Base-by-base conservation (phyloP, 768 basidiomycete genomes). In the Hysterangium stoloniferum region DNA sequence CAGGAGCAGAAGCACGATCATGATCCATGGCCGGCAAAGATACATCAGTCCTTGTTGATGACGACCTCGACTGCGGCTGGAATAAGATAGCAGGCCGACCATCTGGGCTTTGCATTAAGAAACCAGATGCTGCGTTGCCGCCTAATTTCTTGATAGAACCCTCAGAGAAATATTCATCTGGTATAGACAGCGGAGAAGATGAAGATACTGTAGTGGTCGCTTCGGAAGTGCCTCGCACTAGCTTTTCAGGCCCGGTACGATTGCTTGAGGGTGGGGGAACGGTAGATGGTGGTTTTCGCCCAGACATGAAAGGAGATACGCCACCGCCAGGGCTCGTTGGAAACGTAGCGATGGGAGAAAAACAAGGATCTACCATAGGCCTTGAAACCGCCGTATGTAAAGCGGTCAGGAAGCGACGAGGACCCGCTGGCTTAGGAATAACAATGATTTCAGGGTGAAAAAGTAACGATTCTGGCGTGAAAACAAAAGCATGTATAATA, bases 61-160 rank as follows among this genome's bases (percentile, higher is more conserved):
- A 19, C 44, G 7, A 48, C 32, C 34, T 36, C 42, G 53, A 54
- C 34, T 65, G 64, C 1, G 94, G 95, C 55, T 93, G 86, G 67
- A 98, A 99, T 70, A 93, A 89, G 52, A 99, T 94, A n/a, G 89
- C 77, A 2, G 91, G 88, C 57, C 91, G 82, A 0, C 95, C 95
- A 63, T 95, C 92, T 1, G 92, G 90, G 60, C 84, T 89, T 57
- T 94, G 88, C 32, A 98, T 86, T 45, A 97, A 77, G 6, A 95
- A 74, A 0, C 94, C 94, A 9, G 89, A 87, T 4, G 86, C 84
- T 4, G 86, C 82, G 0, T 87, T 83, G 3, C 77, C 70, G 3
- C 87, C 87, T 5, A 90, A 72, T 54, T 80, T 81, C 19, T 49
- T 57, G 24, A 78, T 71, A n/a, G 80, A 79, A 4, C 82, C 76